Percentiles rank a stretch among this genome's conserved stretches.
phyloP scores from a whole-genome alignment of 176 grass and related monocot genomes.

The Bothriochloa decipiens region DNA sequence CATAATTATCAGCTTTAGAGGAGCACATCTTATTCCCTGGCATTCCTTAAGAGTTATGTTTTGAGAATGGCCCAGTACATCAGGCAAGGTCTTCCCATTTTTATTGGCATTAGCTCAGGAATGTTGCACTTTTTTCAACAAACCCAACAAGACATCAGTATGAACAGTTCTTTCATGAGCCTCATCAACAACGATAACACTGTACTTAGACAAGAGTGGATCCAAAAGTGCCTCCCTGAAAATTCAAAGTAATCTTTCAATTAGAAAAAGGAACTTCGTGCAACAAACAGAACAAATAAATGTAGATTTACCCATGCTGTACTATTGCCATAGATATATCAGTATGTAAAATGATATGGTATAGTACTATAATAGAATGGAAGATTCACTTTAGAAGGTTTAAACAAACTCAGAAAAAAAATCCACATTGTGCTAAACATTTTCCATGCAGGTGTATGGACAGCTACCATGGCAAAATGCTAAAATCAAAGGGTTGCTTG shows the following conservation, averaged over 20 bases:
- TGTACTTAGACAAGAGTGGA: slow-evolving; percentile 80
- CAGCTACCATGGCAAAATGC: background rate
- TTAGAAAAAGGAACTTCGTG: background rate
- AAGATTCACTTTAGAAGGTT: slow-evolving; percentile 1
- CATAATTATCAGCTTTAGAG: slow-evolving; percentile 94
- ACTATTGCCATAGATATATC: background rate
- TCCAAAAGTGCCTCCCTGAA: slow-evolving; percentile 90
- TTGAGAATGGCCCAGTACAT: slow-evolving; percentile 42
- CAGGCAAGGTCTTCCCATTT: slow-evolving; percentile 36
- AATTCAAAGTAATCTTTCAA: slow-evolving; percentile 41
- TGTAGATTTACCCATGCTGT: background rate
- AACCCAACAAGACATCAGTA: slow-evolving; percentile 82
- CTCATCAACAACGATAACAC: slow-evolving; percentile 89
- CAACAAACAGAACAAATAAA: background rate
- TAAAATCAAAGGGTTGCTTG: background rate
- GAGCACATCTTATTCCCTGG: slow-evolving; percentile 54
- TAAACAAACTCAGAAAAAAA: background rate
- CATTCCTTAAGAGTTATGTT: slow-evolving; percentile 41
- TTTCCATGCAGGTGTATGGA: slow-evolving; percentile 14
- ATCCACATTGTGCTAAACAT: background rate
- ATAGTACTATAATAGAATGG: background rate
- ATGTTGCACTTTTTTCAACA: slow-evolving; percentile 88
- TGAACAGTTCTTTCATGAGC: slow-evolving; percentile 96
- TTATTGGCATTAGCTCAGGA: slow-evolving; percentile 50
- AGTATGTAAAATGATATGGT: slow-evolving; percentile 5